Evolutionary conservation across 805 yeast species (phyloP).

Genomic region (Maudiozyma barnettii): DNA sequence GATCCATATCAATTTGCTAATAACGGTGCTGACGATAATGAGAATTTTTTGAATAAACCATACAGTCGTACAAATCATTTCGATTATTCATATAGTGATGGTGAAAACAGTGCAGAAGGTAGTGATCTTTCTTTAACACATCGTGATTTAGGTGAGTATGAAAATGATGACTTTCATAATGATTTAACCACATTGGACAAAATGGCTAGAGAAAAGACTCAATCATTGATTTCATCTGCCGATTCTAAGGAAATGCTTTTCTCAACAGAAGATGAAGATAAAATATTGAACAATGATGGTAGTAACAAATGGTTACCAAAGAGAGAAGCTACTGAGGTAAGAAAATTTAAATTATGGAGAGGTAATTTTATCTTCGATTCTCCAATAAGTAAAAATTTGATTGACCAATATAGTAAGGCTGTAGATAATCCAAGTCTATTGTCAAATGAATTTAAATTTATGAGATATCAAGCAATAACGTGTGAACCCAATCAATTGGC

Average conservation of each 20-base stretch:
- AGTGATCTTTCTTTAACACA: slow-evolving; percentile 11
- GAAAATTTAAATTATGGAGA: slow-evolving; percentile 31
- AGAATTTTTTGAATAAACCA: neutral
- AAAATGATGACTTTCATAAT: slow-evolving; percentile 6
- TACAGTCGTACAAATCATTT: slow-evolving; percentile 5
- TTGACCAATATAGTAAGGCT: slow-evolving; percentile 39
- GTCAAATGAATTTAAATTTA: slow-evolving; percentile 56
- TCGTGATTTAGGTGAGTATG: slow-evolving; percentile 22
- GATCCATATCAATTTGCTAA: slow-evolving; percentile 21
- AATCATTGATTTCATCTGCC: slow-evolving; percentile 7
- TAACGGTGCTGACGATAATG: neutral
- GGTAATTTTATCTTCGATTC: slow-evolving; percentile 85
- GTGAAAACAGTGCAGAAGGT: slow-evolving; percentile 2
- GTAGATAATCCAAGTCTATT: slow-evolving; percentile 32
- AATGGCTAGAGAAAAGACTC: slow-evolving; percentile 7
- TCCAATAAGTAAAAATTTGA: slow-evolving; percentile 67
- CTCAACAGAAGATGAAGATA: slow-evolving; percentile 3
- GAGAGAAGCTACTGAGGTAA: slow-evolving; percentile 21
- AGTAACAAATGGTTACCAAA: slow-evolving; percentile 1
- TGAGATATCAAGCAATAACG: slow-evolving; percentile 92
- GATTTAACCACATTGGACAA: slow-evolving; percentile 13
- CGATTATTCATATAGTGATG: slow-evolving; percentile 4
- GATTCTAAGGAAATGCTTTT: slow-evolving; percentile 8
- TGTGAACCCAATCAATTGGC: slow-evolving; percentile 75
- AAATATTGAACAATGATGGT: neutral